Base-by-base conservation (phyloP, 2,329 filamentous ascomycete species). In the Sarocladium kiliense region DNA sequence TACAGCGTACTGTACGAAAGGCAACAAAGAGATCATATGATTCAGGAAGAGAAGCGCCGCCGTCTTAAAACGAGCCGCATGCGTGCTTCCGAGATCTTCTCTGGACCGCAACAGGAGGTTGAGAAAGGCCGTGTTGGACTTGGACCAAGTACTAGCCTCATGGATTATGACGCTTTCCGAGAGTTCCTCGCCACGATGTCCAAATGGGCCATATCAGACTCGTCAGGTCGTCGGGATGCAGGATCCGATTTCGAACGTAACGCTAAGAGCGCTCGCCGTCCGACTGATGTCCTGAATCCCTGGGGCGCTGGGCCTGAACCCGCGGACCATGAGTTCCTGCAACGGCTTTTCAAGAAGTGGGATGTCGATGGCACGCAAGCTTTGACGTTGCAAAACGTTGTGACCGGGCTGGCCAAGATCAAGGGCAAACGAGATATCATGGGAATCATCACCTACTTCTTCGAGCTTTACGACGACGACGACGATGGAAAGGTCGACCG, bases 381-480 rank as follows among this genome's bases (percentile, higher is more conserved):
- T 1, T 73, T 99, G 59, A 95, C 86, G 18, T 74, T 99, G 51
- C 91, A 96, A 65, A 90, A 97, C 62, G 91, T 99, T 2, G 94
- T 97, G 4, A 88, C 87, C 18, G 94, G 94, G 0, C 77, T 99
- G 45, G 92, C 93, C 2, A 85, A 89, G 14, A 90, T 99, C 65
- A 97, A 96, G 69, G 93, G 94, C 9, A 91, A 88, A 55, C 86
- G 87, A 47, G 94, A 99, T 70, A 97, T 99, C 61, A 97, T 99
- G 93, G 90, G 90, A 27, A 94, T 89, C 57, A 97, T 99, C 65
- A 94, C 86, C 58, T 97, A 97, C 72, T 97, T 99, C 70, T 99
- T 99, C 63, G 90, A 97, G 65, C 82, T 99, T 0, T 97, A 97
- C 68, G 94, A 99, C 66, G 93, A 99, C 61, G 88, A 93, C 64